phyloP scores from a whole-genome alignment of 1,284 basidiomycete genomes.

The Ganoderma sinense region DNA sequence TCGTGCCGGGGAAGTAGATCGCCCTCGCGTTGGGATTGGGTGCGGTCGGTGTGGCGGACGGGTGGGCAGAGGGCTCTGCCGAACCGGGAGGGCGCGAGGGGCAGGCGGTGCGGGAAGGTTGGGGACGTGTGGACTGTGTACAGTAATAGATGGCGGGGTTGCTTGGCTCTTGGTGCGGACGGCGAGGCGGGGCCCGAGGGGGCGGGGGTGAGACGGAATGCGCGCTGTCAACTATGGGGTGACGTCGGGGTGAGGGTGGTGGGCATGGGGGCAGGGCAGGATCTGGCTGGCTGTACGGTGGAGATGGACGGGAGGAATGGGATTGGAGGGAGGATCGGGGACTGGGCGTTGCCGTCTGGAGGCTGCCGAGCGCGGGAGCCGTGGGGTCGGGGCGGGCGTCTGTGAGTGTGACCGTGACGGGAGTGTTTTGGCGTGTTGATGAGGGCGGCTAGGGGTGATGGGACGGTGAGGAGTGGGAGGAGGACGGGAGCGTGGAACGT shows the following conservation, averaged over 20 bases:
- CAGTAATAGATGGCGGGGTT: not conserved
- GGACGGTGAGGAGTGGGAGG: constrained; percentile 15
- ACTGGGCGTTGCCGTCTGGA: constrained; percentile 14
- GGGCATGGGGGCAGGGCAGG: not conserved
- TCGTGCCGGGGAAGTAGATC: not conserved
- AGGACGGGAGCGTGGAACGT: constrained; percentile 18
- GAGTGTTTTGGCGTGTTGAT: not conserved
- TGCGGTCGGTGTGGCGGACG: not conserved
- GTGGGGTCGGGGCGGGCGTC: constrained; percentile 8
- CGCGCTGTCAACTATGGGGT: not conserved
- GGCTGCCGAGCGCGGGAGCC: constrained; percentile 7
- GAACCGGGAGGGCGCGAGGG: not conserved
- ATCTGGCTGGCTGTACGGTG: not conserved
- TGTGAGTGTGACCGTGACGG: not conserved
- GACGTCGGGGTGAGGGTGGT: not conserved
- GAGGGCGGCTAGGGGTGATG: constrained; percentile 5
- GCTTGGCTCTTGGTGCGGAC: not conserved
- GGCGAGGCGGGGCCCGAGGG: not conserved
- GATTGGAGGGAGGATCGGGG: constrained; percentile 8
- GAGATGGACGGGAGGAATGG: constrained; percentile 2
- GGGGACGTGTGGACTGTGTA: not conserved
- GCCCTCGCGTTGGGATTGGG: not conserved
- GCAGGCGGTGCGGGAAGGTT: constrained; percentile 7
- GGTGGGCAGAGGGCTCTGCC: constrained; percentile 5
- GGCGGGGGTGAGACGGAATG: not conserved